Evolutionary conservation across 441 rosid genomes (phyloP).

Genomic region (Erodium trifolium): DNA sequence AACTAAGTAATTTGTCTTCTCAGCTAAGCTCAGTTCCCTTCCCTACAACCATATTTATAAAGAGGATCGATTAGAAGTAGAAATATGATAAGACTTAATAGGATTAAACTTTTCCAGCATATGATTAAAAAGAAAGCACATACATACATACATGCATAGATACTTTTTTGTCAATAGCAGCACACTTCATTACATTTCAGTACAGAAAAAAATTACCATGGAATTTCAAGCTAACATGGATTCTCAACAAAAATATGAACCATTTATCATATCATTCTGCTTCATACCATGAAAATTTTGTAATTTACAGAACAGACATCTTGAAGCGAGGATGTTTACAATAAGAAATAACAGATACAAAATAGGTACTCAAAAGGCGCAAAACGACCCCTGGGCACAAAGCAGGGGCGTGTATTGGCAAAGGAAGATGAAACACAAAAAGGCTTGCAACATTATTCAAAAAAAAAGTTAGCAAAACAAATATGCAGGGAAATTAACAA

Average conservation of each 20-base stretch:
- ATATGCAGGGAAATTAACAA: background rate
- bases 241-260: background rate
- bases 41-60: constrained; percentile 46
- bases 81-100: background rate
- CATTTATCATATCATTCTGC: background rate
- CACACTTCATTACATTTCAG: constrained; percentile 5
- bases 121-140: background rate
- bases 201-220: background rate
- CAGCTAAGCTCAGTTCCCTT: constrained; percentile 68
- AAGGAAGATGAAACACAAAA: background rate
- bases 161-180: background rate
- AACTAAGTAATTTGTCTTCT: constrained; percentile 90
- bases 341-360: background rate
- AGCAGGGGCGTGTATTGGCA: background rate
- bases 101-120: background rate
- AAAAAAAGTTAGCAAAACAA: background rate
- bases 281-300: background rate
- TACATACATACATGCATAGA: background rate
- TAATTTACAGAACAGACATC: background rate
- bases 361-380: background rate
- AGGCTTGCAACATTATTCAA: background rate
- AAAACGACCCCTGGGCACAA: background rate
- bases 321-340: constrained; percentile 2
- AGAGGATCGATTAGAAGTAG: constrained; percentile 14
- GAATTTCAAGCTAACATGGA: background rate